phyloP scores from a whole-genome alignment of 352 stramenopile genomes.

The Phytophthora nicotianae region DNA sequence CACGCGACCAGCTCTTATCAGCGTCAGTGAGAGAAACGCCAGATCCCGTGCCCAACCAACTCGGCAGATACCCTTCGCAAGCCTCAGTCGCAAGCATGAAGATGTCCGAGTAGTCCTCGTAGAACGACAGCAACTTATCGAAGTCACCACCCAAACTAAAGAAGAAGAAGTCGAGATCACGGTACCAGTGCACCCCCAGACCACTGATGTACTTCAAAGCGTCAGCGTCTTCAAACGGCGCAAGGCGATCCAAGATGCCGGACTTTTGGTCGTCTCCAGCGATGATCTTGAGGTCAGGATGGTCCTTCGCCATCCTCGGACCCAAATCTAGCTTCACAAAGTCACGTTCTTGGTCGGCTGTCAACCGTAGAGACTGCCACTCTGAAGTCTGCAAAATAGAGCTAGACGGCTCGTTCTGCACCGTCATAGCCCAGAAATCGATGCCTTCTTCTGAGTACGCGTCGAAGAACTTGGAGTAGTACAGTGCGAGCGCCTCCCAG shows the following conservation, averaged over 20 bases:
- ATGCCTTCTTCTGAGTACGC: slow-evolving; percentile 81
- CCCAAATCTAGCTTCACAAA: slow-evolving; percentile 84
- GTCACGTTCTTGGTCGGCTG: slow-evolving; percentile 43
- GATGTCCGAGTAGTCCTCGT: slow-evolving; percentile 58
- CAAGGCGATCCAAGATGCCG: slow-evolving; percentile 51
- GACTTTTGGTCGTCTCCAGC: slow-evolving; percentile 87
- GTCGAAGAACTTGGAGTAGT: slow-evolving; percentile 88
- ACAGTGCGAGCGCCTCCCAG: slow-evolving; percentile 82
- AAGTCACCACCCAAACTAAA: slow-evolving; percentile 46
- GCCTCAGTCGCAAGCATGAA: slow-evolving; percentile 86
- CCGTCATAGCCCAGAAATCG: slow-evolving; percentile 63
- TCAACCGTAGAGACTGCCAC: slow-evolving; percentile 68
- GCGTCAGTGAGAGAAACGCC: slow-evolving; percentile 43
- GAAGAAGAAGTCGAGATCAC: slow-evolving; percentile 58
- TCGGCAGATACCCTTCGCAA: slow-evolving; percentile 60
- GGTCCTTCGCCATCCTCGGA: slow-evolving; percentile 61
- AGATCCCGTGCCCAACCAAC: slow-evolving; percentile 50
- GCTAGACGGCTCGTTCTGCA: slow-evolving; percentile 80
- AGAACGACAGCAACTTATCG: slow-evolving; percentile 45
- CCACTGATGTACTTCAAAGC: slow-evolving; percentile 75
- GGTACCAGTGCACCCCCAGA: slow-evolving; percentile 88
- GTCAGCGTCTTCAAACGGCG: slow-evolving; percentile 50
- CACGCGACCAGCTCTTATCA: slow-evolving; percentile 58
- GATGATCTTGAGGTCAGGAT: slow-evolving; percentile 86
- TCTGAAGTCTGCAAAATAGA: slow-evolving; percentile 42